Conservation (phyloP, 2,329 filamentous ascomycete genomes). For the Nothopassalora personata region DNA sequence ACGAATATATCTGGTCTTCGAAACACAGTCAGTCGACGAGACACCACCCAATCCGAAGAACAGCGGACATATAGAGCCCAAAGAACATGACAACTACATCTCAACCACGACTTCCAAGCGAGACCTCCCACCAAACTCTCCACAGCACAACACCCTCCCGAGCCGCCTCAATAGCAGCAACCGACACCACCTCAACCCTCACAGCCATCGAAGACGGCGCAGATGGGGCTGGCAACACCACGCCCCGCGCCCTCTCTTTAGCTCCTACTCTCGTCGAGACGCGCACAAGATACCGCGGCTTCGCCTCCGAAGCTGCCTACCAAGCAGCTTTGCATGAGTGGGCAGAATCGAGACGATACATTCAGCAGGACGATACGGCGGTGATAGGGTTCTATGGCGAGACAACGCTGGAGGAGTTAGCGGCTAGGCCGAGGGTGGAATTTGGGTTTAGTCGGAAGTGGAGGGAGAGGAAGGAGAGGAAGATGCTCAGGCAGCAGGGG, state of each 20-base stretch:
- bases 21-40: neutral
- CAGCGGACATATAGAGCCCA: neutral
- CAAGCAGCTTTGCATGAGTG: slow-evolving; percentile 27
- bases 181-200: neutral
- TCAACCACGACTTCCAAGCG: neutral
- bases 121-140: neutral
- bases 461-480: slow-evolving; percentile 21
- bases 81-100: neutral
- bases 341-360: slow-evolving; percentile 29
- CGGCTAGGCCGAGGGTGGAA: slow-evolving; percentile 17
- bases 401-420: slow-evolving; percentile 27
- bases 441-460: slow-evolving; percentile 21
- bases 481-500: neutral
- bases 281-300: slow-evolving; percentile 25
- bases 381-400: slow-evolving; percentile 28
- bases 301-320: slow-evolving; percentile 27
- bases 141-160: neutral
- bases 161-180: neutral
- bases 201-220: neutral
- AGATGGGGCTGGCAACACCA: neutral
- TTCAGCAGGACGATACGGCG: slow-evolving; percentile 18
- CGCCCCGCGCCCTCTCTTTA: neutral
- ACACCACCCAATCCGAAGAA: neutral
- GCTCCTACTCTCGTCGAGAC: slow-evolving; percentile 1
- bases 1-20: no score